Conservation (phyloP, 1,284 basidiomycete genomes). For the Boletellus deceptivus region DNA sequence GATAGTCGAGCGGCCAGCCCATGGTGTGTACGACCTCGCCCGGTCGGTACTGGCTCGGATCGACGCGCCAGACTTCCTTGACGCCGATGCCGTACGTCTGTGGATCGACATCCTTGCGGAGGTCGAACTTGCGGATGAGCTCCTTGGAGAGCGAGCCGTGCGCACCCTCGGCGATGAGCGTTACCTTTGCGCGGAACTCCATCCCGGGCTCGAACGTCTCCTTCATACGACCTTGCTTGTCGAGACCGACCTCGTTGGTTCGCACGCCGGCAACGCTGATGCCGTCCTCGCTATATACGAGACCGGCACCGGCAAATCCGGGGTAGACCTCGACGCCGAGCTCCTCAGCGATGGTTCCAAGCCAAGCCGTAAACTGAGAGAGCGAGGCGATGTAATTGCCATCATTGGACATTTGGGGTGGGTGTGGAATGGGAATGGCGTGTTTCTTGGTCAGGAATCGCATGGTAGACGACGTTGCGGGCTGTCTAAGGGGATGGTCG, state of each 20-base stretch:
- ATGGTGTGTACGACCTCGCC: conserved; percentile 92
- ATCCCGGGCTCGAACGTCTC: conserved; percentile 95
- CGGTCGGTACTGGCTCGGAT: conserved; percentile 71
- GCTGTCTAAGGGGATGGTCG: conserved; percentile 72
- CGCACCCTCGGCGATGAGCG: conserved; percentile 94
- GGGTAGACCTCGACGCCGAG: conserved; percentile 97
- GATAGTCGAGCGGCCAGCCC: conserved; percentile 86
- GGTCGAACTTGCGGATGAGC: conserved; percentile 74
- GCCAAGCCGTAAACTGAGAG: conserved; percentile 87
- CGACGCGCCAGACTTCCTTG: conserved; percentile 97
- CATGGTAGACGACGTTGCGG: conserved; percentile 83
- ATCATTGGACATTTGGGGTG: conserved; percentile 95
- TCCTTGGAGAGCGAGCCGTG: conserved; percentile 91
- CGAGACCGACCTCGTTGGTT: conserved; percentile 95
- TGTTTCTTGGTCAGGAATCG: conserved; percentile 75
- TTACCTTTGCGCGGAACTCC: conserved; percentile 93
- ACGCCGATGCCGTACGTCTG: conserved; percentile 97
- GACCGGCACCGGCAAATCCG: conserved; percentile 88
- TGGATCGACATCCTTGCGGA: conserved; percentile 78
- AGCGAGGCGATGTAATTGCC: conserved; percentile 95
- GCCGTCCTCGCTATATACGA: conserved; percentile 74
- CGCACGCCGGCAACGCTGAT: conserved; percentile 77
- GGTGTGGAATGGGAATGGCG: conserved; percentile 89
- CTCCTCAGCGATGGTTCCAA: conserved; percentile 85
- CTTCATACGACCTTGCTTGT: conserved; percentile 78